Conservation (phyloP, 495 filamentous ascomycete genomes). For the Talaromyces borbonicus region DNA sequence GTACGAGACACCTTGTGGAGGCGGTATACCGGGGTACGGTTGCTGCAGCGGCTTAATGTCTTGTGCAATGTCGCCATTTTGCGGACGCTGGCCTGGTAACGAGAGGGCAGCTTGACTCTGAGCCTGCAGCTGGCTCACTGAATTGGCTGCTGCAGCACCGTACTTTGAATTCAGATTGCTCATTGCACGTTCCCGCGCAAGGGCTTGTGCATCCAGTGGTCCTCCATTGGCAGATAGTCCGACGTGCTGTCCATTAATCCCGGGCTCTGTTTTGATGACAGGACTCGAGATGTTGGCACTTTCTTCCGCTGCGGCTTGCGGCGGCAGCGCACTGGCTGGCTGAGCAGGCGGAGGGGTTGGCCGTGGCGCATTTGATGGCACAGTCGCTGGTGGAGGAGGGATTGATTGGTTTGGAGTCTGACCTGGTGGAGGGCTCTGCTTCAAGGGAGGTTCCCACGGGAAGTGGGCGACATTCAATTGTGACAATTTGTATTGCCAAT, state of each 20-base stretch:
- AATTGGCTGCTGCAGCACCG: constrained; percentile 57
- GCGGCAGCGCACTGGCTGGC: constrained; percentile 25
- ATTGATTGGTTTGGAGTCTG: constrained; percentile 36
- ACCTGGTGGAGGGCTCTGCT: constrained; percentile 26
- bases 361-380: constrained; percentile 48
- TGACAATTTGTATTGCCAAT: constrained; percentile 86
- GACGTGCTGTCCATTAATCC: constrained; percentile 37
- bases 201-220: constrained; percentile 32
- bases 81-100: constrained; percentile 30
- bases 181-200: constrained; percentile 56
- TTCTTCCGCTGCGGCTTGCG: constrained; percentile 18
- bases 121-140: constrained; percentile 55
- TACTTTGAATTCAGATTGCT: constrained; percentile 59
- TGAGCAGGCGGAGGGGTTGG: constrained; percentile 19
- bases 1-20: constrained; percentile 25
- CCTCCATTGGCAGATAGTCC: constrained; percentile 27
- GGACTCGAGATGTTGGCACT: constrained; percentile 30
- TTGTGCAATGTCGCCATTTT: constrained; percentile 32
- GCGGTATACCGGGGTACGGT: constrained; percentile 32
- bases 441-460: constrained; percentile 78
- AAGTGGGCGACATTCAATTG: constrained; percentile 73
- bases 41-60: constrained; percentile 38
- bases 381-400: constrained; percentile 37
- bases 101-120: constrained; percentile 28
- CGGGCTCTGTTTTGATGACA: constrained; percentile 69